Base-by-base conservation (phyloP, 176 grass and related monocot genomes). In the Avena insularis region DNA sequence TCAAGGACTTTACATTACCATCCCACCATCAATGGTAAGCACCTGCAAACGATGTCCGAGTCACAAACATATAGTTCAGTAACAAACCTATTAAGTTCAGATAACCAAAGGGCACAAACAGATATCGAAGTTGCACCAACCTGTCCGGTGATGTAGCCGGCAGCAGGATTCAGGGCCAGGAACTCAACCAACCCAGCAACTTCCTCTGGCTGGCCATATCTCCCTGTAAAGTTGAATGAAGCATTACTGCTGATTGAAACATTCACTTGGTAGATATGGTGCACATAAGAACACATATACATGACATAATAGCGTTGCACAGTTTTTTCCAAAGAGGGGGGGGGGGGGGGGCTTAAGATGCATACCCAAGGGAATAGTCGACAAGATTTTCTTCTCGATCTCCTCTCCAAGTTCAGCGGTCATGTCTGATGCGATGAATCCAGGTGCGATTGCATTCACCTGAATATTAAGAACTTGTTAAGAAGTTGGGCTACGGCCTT, bases 391-490 rank as follows among this genome's bases (percentile, higher is more conserved):
- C 94, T 96, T 99, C 89, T 96, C 94, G 31, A 99, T 61, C 29
- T 91, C 97, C 57, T 90, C 92, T 68, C 92, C 89, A 80, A 99
- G 94, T 91, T 94, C 92, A 0, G 94, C 87, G 36, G 97, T 99
- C 94, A 96, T 94, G 90, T 96, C 94, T 19, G 97, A 96, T 70
- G 94, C 92, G 60, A 99, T 99, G 77, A 96, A 99, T 46, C 97
- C 97, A 68, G 94, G 97, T 35, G 97, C 94, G 8, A 99, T 89
- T 83, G 92, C 97, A 99, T 99, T 99, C 45, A 96, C 97, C 94
- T 99, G 63, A 20, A 56, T 79, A 88, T 74, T 83, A 64, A 87
- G 60, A 92, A 49, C 35, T 85, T 61, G 81, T 82, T 92, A 45
- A 85, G 38, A 46, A 84, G 16, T 31, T 27, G 49, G 19, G 21